phyloP scores from a whole-genome alignment of 768 basidiomycete genomes.

The Gautieria morchelliformis region DNA sequence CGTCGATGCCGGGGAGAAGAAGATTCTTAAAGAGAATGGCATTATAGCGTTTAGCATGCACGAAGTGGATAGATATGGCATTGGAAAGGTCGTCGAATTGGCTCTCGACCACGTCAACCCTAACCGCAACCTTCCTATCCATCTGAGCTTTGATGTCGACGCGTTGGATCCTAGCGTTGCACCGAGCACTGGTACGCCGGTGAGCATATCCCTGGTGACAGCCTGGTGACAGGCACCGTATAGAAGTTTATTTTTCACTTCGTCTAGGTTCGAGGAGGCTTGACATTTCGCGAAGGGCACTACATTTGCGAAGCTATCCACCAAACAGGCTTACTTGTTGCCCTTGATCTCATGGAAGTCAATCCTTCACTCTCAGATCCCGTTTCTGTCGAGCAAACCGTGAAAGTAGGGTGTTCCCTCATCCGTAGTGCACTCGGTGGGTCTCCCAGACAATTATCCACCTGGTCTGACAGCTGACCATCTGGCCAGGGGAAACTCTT shows the following conservation, averaged over 20 bases:
- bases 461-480: not conserved
- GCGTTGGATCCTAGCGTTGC: slow-evolving; percentile 91
- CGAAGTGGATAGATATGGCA: slow-evolving; percentile 76
- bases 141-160: slow-evolving; percentile 95
- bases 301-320: slow-evolving; percentile 90
- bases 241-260: not conserved
- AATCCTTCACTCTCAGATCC: slow-evolving; percentile 86
- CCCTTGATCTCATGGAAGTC: slow-evolving; percentile 95
- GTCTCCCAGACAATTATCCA: slow-evolving; percentile 17
- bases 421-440: slow-evolving; percentile 74
- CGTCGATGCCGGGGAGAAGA: slow-evolving; percentile 81
- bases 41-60: slow-evolving; percentile 92
- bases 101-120: slow-evolving; percentile 93
- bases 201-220: slow-evolving; percentile 30
- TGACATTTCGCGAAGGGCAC: slow-evolving; percentile 97
- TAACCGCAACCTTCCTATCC: slow-evolving; percentile 72
- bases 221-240: not conserved
- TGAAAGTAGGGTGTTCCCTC: slow-evolving; percentile 83
- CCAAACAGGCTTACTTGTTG: slow-evolving; percentile 89
- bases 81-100: slow-evolving; percentile 93
- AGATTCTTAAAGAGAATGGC: slow-evolving; percentile 72
- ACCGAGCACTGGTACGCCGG: slow-evolving; percentile 91
- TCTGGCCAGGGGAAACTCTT: slow-evolving; percentile 23
- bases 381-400: slow-evolving; percentile 72
- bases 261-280: slow-evolving; percentile 75